Evolutionary conservation across 495 filamentous ascomycete genomes (phyloP).

Genomic region (Aspergillus hancockii): DNA sequence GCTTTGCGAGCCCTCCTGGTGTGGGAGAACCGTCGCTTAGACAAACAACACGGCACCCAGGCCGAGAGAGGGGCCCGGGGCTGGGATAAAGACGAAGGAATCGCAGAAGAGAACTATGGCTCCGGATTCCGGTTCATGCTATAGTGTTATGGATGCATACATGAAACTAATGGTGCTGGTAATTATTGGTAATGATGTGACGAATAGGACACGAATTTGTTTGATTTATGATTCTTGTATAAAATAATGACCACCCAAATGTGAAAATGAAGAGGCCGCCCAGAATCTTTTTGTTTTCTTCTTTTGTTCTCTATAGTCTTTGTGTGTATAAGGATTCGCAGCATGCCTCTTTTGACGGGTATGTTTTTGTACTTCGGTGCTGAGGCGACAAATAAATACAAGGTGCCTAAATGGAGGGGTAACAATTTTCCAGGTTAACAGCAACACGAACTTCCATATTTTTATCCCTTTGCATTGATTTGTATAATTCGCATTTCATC

Average conservation of each 20-base stretch:
- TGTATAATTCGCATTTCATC: neutral
- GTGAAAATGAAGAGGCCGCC: neutral
- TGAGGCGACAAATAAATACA: neutral
- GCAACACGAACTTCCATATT: neutral
- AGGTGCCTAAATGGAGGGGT: neutral
- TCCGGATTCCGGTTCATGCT: slow-evolving; percentile 49
- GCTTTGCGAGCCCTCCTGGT: slow-evolving; percentile 55
- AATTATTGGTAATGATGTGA: slow-evolving; percentile 1
- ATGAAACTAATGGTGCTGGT: slow-evolving; percentile 1
- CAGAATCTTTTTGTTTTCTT: too few species aligned
- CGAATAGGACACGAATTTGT: neutral
- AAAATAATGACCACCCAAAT: too few species aligned
- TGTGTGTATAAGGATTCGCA: neutral
- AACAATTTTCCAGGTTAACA: neutral
- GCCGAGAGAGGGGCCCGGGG: slow-evolving; percentile 23
- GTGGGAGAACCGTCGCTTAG: slow-evolving; percentile 64
- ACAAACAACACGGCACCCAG: slow-evolving; percentile 47
- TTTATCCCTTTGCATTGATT: neutral
- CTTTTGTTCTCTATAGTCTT: too few species aligned
- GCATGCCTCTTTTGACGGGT: too few species aligned
- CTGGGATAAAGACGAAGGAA: slow-evolving; percentile 15
- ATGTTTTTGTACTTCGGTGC: too few species aligned
- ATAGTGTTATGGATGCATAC: slow-evolving; percentile 23
- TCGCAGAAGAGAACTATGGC: slow-evolving; percentile 54
- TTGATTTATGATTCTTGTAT: neutral